These are phyloP conservation scores for Rhinocladiella similis DNA, from an alignment of 2,329 filamentous ascomycete species.

Conservation along the genomic window DNA sequence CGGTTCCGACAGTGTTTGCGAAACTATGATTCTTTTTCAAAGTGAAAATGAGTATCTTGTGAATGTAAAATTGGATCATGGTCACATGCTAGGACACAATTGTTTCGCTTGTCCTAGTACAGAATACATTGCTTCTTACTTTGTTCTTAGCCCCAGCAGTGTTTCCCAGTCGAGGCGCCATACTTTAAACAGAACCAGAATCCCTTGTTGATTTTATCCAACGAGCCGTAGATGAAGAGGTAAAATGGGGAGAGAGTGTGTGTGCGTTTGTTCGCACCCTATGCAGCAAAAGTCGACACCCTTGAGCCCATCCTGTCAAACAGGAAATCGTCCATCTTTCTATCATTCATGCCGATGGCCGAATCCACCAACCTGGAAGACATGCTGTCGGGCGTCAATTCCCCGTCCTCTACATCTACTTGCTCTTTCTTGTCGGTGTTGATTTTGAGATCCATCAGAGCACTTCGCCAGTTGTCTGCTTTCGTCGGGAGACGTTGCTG, in stretches of 20 bases:
- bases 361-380: slow-evolving; percentile 49
- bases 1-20: slow-evolving; percentile 70
- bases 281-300: slow-evolving; percentile 31
- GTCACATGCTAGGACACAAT: background rate
- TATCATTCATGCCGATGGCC: slow-evolving; percentile 42
- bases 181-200: too few relatives aligned
- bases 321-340: slow-evolving; percentile 42
- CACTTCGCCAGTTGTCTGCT: slow-evolving; percentile 27
- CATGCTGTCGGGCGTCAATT: slow-evolving; percentile 51
- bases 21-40: slow-evolving; percentile 54
- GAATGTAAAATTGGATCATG: too few relatives aligned
- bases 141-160: background rate
- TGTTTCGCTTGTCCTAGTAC: background rate
- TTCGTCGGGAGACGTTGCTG: slow-evolving; percentile 9
- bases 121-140: background rate
- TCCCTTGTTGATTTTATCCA: too few relatives aligned
- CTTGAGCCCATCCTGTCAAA: slow-evolving; percentile 46
- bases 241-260: too few relatives aligned
- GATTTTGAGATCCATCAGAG: slow-evolving; percentile 43
- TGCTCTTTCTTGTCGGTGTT: slow-evolving; percentile 41
- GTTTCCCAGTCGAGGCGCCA: too few relatives aligned
- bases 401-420: slow-evolving; percentile 41
- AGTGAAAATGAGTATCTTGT: background rate
- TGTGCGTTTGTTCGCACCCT: background rate
- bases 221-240: too few relatives aligned